Evolutionary conservation across 2,329 filamentous ascomycete genomes (phyloP), one percentile per base, ranked within the genome.

Genomic region (Shiraia sp.): DNA sequence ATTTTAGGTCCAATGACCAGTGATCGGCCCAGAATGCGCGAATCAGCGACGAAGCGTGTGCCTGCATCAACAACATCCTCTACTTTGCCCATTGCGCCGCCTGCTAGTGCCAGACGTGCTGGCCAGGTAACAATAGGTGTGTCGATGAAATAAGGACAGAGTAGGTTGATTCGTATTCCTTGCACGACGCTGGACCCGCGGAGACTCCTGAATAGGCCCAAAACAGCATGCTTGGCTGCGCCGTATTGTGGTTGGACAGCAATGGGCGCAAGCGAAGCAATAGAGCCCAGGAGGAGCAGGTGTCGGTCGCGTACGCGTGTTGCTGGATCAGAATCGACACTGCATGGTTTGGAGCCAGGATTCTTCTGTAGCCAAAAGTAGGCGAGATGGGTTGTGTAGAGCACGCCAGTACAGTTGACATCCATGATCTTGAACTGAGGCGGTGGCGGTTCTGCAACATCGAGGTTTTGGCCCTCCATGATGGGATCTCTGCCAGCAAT

Each of bases 121-220:
- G 51, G 41, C 1, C 66, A 44, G 1, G 74, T 67, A 3, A 84
- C 61, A 31, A 87, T 75, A n/a, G 81, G 79, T 10, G 81, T 84
- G 53, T 82, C 78, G 55, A 79, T 75, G 62, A 86, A 87, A 66
- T 86, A 87, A 0, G 85, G 85, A 43, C 77, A 78, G n/a, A 88
- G 63, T 57, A 86, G 73, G 59, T 87, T 88, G 45, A 85, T 71
- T 31, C 85, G 75, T 29, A 87, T 69, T 16, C 79, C 79, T 29
- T 75, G 66, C 6, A 66, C 51, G 39, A 75, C 73, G 2, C 76
- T 71, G 6, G 69, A 77, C 3, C 71, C 62, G 12, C 83, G 75
- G 32, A 88, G 68, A 5, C 75, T 73, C 30, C 84, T 76, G 64
- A 84, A 87, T 24, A 87, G 69, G 0, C 84, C 85, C 9, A 85